Base-by-base conservation (phyloP, 306 rosid genomes). In the Dryas drummondii region DNA sequence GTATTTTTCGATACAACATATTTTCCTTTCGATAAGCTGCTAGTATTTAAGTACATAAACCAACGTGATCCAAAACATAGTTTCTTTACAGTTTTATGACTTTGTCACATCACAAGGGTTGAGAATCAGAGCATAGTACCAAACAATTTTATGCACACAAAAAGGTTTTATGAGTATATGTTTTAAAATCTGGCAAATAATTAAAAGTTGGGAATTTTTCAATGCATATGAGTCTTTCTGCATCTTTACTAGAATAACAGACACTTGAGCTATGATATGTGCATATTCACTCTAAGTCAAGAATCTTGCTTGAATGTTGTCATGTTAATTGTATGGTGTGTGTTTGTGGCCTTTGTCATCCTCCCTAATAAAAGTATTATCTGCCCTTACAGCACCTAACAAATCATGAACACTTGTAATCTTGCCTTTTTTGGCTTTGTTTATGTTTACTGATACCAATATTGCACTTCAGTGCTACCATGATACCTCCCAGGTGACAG, bases 401-500 rank as follows among this genome's bases (percentile, higher is more conserved):
- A 27, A 45, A 17, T 46, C 53, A 19, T 11, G 10, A 45, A 66
- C 10, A 17, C 40, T 44, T 46, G 1, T 16, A 46, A 37, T 9
- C 73, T 22, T 40, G 1, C 4, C 16, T 65, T 48, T 41, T 52
- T 55, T 27, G 19, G 10, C n/a, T 2, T 62, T 16, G 17, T 41
- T 67, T 61, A 42, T 54, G 15, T 55, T 26, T 71, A 68, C 69
- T 80, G 48, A 67, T 79, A 54, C 65, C 67, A 58, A 40, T 44
- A 60, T 68, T 75, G 53, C 79, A 75, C 78, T 91, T 64, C 89
- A 91, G 98, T 94, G 98, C 80, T 94, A 94, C 79, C 90, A 94
- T 53, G 97, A 94, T 75, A 83, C 90, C 72, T 90, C 98, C 70
- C 87, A 83, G 76, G 98, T 94, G 78, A 90, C 97, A 16, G 94